Conservation (phyloP, 169 alveolate genomes). For the Plasmodium gaboni region DNA sequence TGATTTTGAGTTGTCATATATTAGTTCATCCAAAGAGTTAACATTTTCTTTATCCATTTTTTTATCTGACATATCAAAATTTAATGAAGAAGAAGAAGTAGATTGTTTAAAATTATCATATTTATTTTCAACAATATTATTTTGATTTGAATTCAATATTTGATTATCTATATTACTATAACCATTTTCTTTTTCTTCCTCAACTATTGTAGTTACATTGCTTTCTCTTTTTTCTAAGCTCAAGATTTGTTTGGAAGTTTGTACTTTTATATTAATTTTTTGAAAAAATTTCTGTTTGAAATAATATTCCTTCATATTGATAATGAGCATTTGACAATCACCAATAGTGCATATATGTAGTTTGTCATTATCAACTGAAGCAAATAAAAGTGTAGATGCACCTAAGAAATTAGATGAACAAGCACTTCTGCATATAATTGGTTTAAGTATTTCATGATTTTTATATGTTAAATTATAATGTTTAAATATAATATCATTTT, state of each 20-base stretch:
- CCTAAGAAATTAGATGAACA: slow-evolving; percentile 72
- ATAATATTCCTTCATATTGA: slow-evolving; percentile 15
- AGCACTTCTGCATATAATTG: slow-evolving; percentile 72
- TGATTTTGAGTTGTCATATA: no score
- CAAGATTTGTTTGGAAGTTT: background rate
- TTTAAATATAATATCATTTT: slow-evolving; percentile 39
- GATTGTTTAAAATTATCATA: background rate
- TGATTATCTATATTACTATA: background rate
- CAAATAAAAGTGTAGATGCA: slow-evolving; percentile 61
- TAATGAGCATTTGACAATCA: slow-evolving; percentile 73
- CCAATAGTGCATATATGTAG: slow-evolving; percentile 65
- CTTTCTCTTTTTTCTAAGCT: slow-evolving; percentile 20
- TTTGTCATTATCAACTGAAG: slow-evolving; percentile 49
- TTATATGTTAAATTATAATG: slow-evolving; percentile 33
- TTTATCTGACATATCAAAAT: no score
- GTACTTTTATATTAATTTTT: slow-evolving; percentile 17
- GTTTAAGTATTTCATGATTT: slow-evolving; percentile 45
- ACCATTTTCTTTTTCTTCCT: background rate
- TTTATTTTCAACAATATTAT: background rate
- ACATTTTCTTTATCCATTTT: no score
- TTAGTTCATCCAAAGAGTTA: no score
- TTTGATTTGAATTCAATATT: background rate
- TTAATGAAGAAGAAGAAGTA: no score
- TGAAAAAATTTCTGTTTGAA: slow-evolving; percentile 8
- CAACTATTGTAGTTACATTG: background rate